Evolutionary conservation across 345 rosid genomes (phyloP).

Genomic region (Eucalyptus albens): DNA sequence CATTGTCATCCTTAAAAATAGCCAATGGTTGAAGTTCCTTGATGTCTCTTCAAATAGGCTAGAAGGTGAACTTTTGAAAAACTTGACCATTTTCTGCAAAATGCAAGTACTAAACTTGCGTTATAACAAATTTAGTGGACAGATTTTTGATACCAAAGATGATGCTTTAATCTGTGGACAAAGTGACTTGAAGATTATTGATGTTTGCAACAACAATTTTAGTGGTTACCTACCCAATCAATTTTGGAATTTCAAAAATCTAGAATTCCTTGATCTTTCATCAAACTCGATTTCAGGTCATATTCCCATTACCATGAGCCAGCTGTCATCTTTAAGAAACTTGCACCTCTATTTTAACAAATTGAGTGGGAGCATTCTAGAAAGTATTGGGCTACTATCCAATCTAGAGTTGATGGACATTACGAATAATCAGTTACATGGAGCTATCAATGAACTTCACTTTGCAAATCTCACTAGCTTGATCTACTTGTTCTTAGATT

Average conservation of each 20-base stretch:
- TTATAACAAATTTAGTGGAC: neutral
- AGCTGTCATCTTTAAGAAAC: rapidly evolving
- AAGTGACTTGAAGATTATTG: neutral
- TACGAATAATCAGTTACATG: neutral
- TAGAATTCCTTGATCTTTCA: neutral
- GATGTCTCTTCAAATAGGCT: too few species aligned
- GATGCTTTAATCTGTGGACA: neutral
- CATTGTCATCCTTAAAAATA: too few species aligned
- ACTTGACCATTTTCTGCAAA: too few species aligned
- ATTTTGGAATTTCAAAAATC: neutral
- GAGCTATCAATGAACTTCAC: neutral
- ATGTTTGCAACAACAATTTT: neutral
- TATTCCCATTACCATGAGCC: neutral
- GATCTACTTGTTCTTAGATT: rapidly evolving
- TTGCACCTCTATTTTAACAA: neutral
- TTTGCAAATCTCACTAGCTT: neutral
- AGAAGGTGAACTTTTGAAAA: too few species aligned
- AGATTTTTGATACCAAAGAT: rapidly evolving
- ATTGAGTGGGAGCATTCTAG: neutral
- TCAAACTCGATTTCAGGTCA: neutral
- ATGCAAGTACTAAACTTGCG: neutral
- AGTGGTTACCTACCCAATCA: neutral
- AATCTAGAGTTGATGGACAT: neutral
- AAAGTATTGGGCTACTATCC: neutral
- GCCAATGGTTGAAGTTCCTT: too few species aligned